A percentile compares a stretch with the other conserved stretches of the same genome.
phyloP scores from a whole-genome alignment of 2,329 filamentous ascomycete species.

The Aspergillus fumigatus region DNA sequence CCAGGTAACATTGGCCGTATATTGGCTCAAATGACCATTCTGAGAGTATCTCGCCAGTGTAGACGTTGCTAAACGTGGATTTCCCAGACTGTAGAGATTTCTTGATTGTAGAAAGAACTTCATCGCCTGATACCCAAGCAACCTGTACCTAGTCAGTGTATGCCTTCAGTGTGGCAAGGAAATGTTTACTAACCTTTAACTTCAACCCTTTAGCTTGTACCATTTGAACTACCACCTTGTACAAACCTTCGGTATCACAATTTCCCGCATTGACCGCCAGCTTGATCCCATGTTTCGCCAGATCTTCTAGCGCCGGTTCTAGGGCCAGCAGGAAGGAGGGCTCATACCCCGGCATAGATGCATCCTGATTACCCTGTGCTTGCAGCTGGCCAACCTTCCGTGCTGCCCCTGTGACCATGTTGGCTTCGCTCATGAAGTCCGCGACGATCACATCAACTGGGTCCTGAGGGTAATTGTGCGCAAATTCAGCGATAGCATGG shows the following conservation, averaged over 20 bases:
- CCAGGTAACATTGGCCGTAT: conserved; percentile 32
- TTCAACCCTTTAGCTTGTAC: conserved; percentile 36
- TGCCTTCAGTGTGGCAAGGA: background rate
- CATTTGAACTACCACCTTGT: conserved; percentile 35
- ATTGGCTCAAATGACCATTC: conserved; percentile 35
- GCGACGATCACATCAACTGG: conserved; percentile 46
- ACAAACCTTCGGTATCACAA: conserved; percentile 39
- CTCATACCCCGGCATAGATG: conserved; percentile 44
- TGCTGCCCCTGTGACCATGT: conserved; percentile 44
- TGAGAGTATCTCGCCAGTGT: conserved; percentile 32
- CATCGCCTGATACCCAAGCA: conserved; percentile 48
- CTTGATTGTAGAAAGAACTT: conserved; percentile 35
- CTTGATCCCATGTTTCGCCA: conserved; percentile 40
- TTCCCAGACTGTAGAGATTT: conserved; percentile 26
- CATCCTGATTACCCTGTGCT: conserved; percentile 1
- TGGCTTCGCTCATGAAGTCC: conserved; percentile 49
- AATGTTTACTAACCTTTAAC: conserved; percentile 28
- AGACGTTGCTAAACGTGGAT: conserved; percentile 38
- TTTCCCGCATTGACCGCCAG: conserved; percentile 44
- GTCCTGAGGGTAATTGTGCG: conserved; percentile 38
- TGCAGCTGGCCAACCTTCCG: conserved; percentile 36
- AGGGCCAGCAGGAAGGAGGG: conserved; percentile 49
- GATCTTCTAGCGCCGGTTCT: conserved; percentile 36
- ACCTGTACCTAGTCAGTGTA: conserved; percentile 25
- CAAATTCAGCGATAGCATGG: conserved; percentile 43